phyloP scores from a whole-genome alignment of 164 flowering plant genomes.

The Pachysandra terminalis region DNA sequence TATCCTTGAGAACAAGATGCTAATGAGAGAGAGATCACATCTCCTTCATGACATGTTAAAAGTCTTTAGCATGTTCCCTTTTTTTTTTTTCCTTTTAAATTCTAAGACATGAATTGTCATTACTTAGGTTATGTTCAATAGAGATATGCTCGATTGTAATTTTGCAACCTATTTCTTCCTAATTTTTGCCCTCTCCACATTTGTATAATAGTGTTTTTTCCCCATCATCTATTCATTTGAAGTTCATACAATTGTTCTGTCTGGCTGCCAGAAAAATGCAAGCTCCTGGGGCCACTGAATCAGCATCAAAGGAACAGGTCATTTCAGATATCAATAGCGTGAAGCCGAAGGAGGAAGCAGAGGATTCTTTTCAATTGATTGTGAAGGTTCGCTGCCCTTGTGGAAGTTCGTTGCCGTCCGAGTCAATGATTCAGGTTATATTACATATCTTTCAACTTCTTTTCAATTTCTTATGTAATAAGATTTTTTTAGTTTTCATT shows the following conservation, averaged over 20 bases:
- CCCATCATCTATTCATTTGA: neutral
- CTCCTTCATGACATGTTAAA: too few relatives aligned
- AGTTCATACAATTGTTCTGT: neutral
- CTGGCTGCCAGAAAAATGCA: constrained; percentile 72
- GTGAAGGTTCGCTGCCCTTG: constrained; percentile 80
- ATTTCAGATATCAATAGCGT: constrained; percentile 42
- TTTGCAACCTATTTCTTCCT: too few relatives aligned
- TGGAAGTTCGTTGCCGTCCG: constrained; percentile 67
- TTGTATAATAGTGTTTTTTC: neutral
- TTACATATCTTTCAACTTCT: neutral
- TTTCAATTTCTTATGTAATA: neutral
- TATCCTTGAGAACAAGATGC: too few relatives aligned
- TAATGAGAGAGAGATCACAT: too few relatives aligned
- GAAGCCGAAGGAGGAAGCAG: constrained; percentile 65
- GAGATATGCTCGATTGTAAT: too few relatives aligned
- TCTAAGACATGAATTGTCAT: too few relatives aligned
- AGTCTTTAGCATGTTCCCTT: too few relatives aligned
- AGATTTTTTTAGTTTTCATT: neutral
- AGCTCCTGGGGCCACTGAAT: constrained; percentile 69
- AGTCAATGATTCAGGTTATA: constrained; percentile 79
- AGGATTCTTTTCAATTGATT: constrained; percentile 47
- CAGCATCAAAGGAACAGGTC: constrained; percentile 69
- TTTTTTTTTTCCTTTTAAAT: too few relatives aligned
- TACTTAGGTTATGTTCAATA: too few relatives aligned
- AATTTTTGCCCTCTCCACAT: neutral